These are phyloP conservation scores for Triticum turgidum DNA, from an alignment of 176 grass and related monocot genomes.

Conservation along the genomic window DNA sequence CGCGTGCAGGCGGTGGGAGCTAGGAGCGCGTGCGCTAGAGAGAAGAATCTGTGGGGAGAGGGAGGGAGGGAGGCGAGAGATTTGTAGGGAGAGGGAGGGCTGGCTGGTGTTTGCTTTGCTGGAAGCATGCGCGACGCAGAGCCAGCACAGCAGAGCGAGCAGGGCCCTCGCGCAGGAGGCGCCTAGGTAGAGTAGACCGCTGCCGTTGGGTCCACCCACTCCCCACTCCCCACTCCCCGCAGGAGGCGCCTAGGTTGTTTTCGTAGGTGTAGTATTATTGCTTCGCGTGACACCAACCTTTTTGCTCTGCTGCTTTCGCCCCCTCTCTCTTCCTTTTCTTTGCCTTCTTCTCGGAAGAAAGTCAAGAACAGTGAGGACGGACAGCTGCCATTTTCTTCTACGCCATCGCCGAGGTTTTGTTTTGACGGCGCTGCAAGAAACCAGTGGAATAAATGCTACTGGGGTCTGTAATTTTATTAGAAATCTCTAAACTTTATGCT, in stretches of 20 bases:
- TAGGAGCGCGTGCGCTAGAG: not conserved
- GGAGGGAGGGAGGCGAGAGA: not conserved
- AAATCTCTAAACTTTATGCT: too few species aligned
- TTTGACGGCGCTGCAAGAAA: too few species aligned
- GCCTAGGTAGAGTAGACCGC: not conserved
- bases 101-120: conserved; percentile 18
- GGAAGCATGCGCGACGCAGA: conserved; percentile 32
- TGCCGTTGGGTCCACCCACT: not conserved
- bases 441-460: too few species aligned
- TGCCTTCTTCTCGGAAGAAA: not conserved
- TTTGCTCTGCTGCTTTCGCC: not conserved
- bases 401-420: too few species aligned
- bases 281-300: not conserved
- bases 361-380: not conserved
- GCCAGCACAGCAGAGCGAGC: not conserved
- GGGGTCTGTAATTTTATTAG: too few species aligned
- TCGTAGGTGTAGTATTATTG: too few species aligned
- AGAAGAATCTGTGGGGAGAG: conserved; percentile 4
- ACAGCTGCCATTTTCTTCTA: not conserved
- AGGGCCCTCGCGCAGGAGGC: not conserved
- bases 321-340: not conserved
- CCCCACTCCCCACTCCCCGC: not conserved
- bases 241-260: too few species aligned
- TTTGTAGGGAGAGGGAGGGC: conserved; percentile 30
- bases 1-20: conserved; percentile 1